Base-by-base conservation (phyloP, 805 yeast genomes). In the Ogataea paraovalis region DNA sequence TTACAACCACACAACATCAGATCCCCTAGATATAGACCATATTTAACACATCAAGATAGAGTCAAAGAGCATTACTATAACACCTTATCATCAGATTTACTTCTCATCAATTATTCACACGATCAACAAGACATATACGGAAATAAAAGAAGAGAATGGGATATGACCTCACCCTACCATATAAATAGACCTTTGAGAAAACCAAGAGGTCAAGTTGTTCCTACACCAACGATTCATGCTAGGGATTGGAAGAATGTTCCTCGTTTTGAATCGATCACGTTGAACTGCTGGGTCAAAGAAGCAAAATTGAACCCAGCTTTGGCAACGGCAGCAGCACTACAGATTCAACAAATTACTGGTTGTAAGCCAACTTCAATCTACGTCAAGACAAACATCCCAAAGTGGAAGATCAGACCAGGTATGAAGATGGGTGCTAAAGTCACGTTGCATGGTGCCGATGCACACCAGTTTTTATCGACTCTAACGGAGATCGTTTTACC, bases 311-410 rank as follows among this genome's bases (percentile, higher is more conserved):
- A 84, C 58, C 76, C 82, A 39, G 83, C 89, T 69, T 73, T 82
- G 51, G 87, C 89, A 27, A 78, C 90, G 47, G 77, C 90, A 30
- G 88, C 96, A 10, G 73, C 80, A 44, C 74, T 88, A 50, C 92
- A 87, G 68, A 64, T 94, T 48, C 95, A 94, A 59, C 98, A 92
- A 66, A 86, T 94, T 59, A 92, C 99, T n/a, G 96, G 96, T 51
- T 81, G 76, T 51, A 87, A 89, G 65, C 90, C 97, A 34, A 71
- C 74, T 51, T 77, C 85, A 21, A 71, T 89, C 16, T 86, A 73
- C 62, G 85, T 95, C 38, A 85, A 80, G 61, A 76, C 87, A 9
- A 89, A 89, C 67, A 87, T 88, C 30, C 85, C 91, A 45, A 77
- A 80, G 41, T 91, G 96, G 96, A 82, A 83, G 56, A 76, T 91